Evolutionary conservation across 2,329 filamentous ascomycete genomes (phyloP).

Genomic region (Chaetomium globosum): DNA sequence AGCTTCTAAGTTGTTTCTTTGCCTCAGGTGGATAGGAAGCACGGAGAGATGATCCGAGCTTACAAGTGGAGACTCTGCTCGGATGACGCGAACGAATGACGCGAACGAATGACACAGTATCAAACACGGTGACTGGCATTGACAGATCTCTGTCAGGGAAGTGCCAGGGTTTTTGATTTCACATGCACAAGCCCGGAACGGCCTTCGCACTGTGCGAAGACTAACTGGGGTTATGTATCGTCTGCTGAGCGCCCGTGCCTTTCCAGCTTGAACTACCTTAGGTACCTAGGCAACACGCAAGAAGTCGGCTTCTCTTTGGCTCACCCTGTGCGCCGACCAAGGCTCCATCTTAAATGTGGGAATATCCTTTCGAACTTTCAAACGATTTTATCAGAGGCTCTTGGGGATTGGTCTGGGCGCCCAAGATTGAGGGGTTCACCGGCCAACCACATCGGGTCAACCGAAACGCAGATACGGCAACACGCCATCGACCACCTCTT

Average conservation of each 20-base stretch:
- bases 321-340: background rate
- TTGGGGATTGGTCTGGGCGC: background rate
- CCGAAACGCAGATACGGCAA: background rate
- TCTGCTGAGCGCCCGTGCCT: background rate
- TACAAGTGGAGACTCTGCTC: background rate
- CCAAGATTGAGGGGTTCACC: background rate
- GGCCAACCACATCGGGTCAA: background rate
- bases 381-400: background rate
- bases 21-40: too few relatives aligned
- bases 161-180: too few relatives aligned
- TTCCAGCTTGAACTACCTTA: background rate
- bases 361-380: background rate
- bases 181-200: too few relatives aligned
- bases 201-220: background rate
- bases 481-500: slow-evolving; percentile 1
- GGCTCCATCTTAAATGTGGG: background rate
- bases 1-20: background rate
- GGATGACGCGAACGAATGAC: background rate
- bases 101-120: background rate
- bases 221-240: background rate
- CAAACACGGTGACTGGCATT: background rate
- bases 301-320: background rate
- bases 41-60: background rate
- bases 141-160: too few relatives aligned
- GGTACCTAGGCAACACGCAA: background rate